Conservation (phyloP, 441 rosid species). For the Biscutella laevigata region DNA sequence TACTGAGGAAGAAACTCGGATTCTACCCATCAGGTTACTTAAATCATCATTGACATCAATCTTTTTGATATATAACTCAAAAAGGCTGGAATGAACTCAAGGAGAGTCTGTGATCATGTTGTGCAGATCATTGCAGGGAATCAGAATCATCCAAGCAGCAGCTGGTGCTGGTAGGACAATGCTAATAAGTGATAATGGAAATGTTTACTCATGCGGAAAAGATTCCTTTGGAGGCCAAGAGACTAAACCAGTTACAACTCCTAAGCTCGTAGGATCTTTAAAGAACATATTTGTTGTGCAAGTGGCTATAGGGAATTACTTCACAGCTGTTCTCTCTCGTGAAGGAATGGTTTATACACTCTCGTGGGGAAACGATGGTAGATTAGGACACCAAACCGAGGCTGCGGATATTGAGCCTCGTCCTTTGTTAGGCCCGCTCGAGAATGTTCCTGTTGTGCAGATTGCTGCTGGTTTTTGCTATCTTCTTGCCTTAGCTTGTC, state of each 20-base stretch:
- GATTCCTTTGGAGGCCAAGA: conserved; percentile 65
- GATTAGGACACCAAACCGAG: conserved; percentile 76
- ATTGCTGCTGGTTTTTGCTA: conserved; percentile 96
- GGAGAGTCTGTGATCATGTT: no score
- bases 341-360: conserved; percentile 97
- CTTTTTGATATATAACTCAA: no score
- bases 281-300: conserved; percentile 82
- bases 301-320: conserved; percentile 90
- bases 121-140: conserved; percentile 81
- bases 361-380: conserved; percentile 77
- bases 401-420: conserved; percentile 68
- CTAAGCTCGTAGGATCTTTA: conserved; percentile 66
- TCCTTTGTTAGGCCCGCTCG: conserved; percentile 74
- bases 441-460: conserved; percentile 80
- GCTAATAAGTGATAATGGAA: conserved; percentile 83
- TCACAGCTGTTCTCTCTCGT: conserved; percentile 80
- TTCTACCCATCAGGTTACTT: conserved; percentile 70
- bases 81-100: no score
- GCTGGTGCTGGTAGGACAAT: conserved; percentile 92
- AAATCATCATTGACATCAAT: no score
- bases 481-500: conserved; percentile 94
- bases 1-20: conserved; percentile 68
- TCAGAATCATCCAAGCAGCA: conserved; percentile 90
- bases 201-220: conserved; percentile 77
- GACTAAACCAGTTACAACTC: conserved; percentile 45